Evolutionary conservation across 768 basidiomycete genomes (phyloP).

Genomic region (Nidularia pulvinata): DNA sequence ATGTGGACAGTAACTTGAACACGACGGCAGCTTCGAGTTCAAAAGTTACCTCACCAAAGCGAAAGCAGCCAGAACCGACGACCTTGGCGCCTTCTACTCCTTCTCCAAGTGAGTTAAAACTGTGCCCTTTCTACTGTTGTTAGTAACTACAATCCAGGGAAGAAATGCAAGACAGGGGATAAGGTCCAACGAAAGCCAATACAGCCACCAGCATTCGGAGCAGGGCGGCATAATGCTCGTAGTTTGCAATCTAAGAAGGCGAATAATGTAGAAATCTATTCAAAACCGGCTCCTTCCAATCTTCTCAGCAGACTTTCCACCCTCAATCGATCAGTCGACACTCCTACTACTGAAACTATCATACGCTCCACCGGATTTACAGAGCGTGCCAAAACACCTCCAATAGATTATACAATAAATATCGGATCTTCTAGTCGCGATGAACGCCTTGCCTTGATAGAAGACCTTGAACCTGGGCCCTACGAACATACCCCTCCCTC

Average conservation of each 20-base stretch:
- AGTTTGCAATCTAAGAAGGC: too few species aligned
- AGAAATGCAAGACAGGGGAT: constrained; percentile 43
- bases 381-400: constrained; percentile 25
- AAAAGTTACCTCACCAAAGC: constrained; percentile 37
- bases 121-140: background rate
- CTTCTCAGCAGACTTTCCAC: constrained; percentile 8
- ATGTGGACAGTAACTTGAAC: background rate
- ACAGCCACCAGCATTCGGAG: background rate
- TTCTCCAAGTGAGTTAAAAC: constrained; percentile 55
- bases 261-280: too few species aligned
- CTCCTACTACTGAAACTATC: constrained; percentile 3
- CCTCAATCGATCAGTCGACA: constrained; percentile 1
- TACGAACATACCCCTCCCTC: constrained; percentile 66
- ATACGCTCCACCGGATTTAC: constrained; percentile 27
- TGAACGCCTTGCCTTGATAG: constrained; percentile 68
- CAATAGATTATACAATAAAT: constrained; percentile 1
- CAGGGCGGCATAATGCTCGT: background rate
- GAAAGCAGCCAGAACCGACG: constrained; percentile 36
- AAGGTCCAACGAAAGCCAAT: background rate
- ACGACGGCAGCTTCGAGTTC: constrained; percentile 34
- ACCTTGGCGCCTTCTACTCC: constrained; percentile 60
- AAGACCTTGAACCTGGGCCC: constrained; percentile 80
- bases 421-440: constrained; percentile 36
- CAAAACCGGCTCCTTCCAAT: constrained; percentile 8
- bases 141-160: constrained; percentile 12